Conservation (phyloP, 1,139 yeast genomes). For the Debaryomycetaceae sp. region DNA sequence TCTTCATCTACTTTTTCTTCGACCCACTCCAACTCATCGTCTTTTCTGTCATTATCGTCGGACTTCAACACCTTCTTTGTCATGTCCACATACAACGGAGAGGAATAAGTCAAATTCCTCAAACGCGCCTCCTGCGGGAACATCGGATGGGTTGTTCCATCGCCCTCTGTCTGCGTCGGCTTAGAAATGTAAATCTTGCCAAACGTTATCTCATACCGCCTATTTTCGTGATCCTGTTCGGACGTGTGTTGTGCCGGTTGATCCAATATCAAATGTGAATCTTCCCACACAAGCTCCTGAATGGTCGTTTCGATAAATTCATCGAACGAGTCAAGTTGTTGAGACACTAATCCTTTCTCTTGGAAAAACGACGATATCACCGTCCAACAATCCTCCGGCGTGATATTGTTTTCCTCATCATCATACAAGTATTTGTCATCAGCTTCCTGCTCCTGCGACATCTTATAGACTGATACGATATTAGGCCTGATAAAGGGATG, state of each 20-base stretch:
- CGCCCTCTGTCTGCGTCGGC: conserved; percentile 98
- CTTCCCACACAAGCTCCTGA: conserved; percentile 96
- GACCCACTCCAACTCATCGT: conserved; percentile 72
- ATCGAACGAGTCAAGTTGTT: conserved; percentile 96
- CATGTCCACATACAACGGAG: conserved; percentile 96
- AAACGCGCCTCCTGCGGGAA: conserved; percentile 98
- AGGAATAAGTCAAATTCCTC: conserved; percentile 91
- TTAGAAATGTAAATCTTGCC: conserved; percentile 95
- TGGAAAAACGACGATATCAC: conserved; percentile 94
- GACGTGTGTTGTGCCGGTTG: conserved; percentile 98
- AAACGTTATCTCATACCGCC: conserved; percentile 91
- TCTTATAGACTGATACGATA: conserved; percentile 4
- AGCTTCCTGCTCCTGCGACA: conserved; percentile 17
- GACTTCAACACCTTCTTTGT: conserved; percentile 84
- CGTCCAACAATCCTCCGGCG: conserved; percentile 99
- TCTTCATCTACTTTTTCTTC: conserved; percentile 54
- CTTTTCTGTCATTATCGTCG: conserved; percentile 60
- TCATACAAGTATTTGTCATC: conserved; percentile 69
- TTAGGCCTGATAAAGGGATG: conserved; percentile 1
- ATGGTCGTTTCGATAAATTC: conserved; percentile 96
- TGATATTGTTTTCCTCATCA: conserved; percentile 67
- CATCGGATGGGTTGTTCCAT: conserved; percentile 98
- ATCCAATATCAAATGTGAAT: conserved; percentile 87
- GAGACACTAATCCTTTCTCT: conserved; percentile 95
- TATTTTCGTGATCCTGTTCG: conserved; percentile 82